Conservation (phyloP, 2,329 filamentous ascomycete genomes). For the Colletotrichum limetticola region DNA sequence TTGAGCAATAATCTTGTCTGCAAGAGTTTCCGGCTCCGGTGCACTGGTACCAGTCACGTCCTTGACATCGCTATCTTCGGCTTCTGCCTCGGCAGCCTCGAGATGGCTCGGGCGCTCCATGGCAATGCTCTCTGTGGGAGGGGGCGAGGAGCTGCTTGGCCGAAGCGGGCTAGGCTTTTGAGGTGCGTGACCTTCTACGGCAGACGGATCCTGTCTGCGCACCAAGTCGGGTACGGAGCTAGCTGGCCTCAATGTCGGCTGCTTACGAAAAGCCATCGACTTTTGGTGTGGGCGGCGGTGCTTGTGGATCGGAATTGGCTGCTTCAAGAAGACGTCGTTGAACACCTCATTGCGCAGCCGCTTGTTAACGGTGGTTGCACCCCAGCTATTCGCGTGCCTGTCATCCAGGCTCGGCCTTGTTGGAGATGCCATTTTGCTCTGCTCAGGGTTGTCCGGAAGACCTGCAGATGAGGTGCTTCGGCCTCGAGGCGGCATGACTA, state of each 20-base stretch:
- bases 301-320: conserved; percentile 83
- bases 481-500: conserved; percentile 42
- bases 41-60: conserved; percentile 73
- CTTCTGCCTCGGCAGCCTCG: not conserved
- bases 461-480: conserved; percentile 49
- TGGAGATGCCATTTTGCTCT: conserved; percentile 17
- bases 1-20: conserved; percentile 50
- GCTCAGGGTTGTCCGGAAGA: conserved; percentile 31
- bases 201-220: conserved; percentile 25
- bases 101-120: conserved; percentile 25
- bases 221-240: conserved; percentile 57
- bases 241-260: conserved; percentile 55
- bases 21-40: conserved; percentile 68
- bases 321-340: conserved; percentile 89
- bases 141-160: conserved; percentile 23
- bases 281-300: conserved; percentile 78
- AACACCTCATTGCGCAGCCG: conserved; percentile 90
- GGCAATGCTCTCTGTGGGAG: conserved; percentile 9
- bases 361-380: conserved; percentile 90
- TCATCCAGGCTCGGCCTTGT: conserved; percentile 61
- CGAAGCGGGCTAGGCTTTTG: conserved; percentile 27
- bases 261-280: conserved; percentile 63
- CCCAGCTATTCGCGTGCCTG: conserved; percentile 78
- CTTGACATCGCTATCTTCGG: conserved; percentile 53
- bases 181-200: conserved; percentile 29